Base-by-base conservation (phyloP, 768 basidiomycete genomes). In the Mrakia gelida region DNA sequence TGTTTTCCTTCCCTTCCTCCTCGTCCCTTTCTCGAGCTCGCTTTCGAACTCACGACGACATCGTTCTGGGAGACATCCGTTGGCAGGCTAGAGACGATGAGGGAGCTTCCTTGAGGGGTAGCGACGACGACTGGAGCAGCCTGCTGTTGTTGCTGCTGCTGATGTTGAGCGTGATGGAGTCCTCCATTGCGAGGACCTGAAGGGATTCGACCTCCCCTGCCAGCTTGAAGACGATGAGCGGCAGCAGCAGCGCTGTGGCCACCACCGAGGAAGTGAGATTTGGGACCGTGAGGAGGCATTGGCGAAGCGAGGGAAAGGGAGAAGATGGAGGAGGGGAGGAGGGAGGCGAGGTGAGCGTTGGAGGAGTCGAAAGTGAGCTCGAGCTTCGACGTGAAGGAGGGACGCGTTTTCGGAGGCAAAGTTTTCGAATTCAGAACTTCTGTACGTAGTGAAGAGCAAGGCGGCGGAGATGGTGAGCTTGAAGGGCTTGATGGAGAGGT, bases 381-480 rank as follows among this genome's bases (percentile, higher is more conserved):
- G 45, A 45, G 45, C 45, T 3, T 2, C n/a, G n/a, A 10, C 45
- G 45, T 10, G 45, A 45, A 45, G 11, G 38, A 38, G 15, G 11
- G 45, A 45, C 45, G 45, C 45, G 45, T 7, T 45, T 13, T 45
- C 15, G 45, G 15, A 45, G n/a, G n/a, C n/a, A 43, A 43, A 6
- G 11, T 43, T 43, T 43, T 43, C 41, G 41, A 11, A 6, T 43
- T 43, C 41, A 43, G 6, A 43, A 43, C 6, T 6, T 43, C 41
- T 43, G 41, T 5, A 43, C 41, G n/a, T n/a, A n/a, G n/a, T n/a
- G n/a, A n/a, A n/a, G n/a, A n/a, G n/a, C n/a, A n/a, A n/a, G n/a
- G n/a, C n/a, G n/a, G n/a, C n/a, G 67, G 67, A 70, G 67, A 70
- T 70, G 67, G 67, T 70, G 1, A 70, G 67, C 23, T 15, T 70